Conservation (phyloP, 371 early-diverging fungal species). For the Catenaria anguillulae region DNA sequence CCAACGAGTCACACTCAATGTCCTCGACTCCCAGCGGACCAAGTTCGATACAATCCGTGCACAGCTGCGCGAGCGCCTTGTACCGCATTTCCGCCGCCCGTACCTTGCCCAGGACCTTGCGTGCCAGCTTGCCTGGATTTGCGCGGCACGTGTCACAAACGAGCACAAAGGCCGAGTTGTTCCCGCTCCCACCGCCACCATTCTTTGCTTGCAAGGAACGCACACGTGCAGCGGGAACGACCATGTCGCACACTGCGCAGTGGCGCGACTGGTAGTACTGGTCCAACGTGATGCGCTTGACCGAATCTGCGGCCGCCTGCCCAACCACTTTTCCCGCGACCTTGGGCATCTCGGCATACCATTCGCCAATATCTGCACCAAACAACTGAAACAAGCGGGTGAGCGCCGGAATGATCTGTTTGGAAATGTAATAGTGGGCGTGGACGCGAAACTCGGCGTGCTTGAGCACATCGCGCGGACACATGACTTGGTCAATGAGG, state of each 20-base stretch:
- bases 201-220: too few relatives aligned
- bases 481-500: conserved; percentile 53
- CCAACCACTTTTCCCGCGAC: neutral
- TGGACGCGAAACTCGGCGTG: conserved; percentile 47
- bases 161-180: neutral
- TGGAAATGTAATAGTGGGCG: conserved; percentile 64
- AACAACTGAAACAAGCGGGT: conserved; percentile 59
- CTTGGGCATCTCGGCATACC: conserved; percentile 34
- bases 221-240: neutral
- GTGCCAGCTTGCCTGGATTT: conserved; percentile 7
- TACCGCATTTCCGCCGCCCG: conserved; percentile 12
- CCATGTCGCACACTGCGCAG: conserved; percentile 23
- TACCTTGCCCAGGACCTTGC: conserved; percentile 8
- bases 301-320: neutral
- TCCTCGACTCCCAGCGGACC: conserved; percentile 10
- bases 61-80: conserved; percentile 14
- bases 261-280: conserved; percentile 21
- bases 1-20: conserved; percentile 23
- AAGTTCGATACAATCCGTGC: conserved; percentile 22
- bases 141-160: conserved; percentile 17
- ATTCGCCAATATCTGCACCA: conserved; percentile 40
- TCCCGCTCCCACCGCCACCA: neutral
- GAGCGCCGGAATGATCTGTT: conserved; percentile 67
- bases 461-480: conserved; percentile 43
- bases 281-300: conserved; percentile 19